Conservation (phyloP, 2,329 filamentous ascomycete species). For the Cladosporium sp. region DNA sequence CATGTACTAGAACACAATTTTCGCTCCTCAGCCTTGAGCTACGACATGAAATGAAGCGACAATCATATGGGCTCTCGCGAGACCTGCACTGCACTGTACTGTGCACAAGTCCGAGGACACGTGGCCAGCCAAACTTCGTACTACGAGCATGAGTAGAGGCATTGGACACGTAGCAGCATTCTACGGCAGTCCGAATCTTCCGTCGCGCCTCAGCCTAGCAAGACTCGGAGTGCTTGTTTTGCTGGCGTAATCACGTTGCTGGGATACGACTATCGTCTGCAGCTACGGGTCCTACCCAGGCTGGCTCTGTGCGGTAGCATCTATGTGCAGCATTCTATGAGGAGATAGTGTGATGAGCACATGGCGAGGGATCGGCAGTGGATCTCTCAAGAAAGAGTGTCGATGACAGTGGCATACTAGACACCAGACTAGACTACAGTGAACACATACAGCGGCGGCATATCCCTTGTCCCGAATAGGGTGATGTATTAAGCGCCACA, state of each 20-base stretch:
- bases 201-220: not conserved
- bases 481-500: not conserved
- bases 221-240: not conserved
- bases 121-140: not conserved
- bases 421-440: not conserved
- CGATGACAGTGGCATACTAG: not conserved
- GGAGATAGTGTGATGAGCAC: not conserved
- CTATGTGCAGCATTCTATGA: not conserved
- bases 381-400: not conserved
- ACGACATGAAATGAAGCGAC: not conserved
- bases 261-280: not conserved
- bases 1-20: not conserved
- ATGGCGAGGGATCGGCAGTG: not conserved
- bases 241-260: not conserved
- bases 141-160: not conserved
- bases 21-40: constrained; percentile 4
- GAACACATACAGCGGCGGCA: not conserved
- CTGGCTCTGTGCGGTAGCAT: not conserved
- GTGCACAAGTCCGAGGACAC: not conserved
- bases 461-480: not conserved
- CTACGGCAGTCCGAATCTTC: not conserved
- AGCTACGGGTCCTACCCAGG: not conserved
- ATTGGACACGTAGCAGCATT: not conserved
- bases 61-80: not conserved
- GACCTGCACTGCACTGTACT: not conserved